Conservation (phyloP, 1,284 basidiomycete species). For the Cutaneotrichosporon arboriforme region DNA sequence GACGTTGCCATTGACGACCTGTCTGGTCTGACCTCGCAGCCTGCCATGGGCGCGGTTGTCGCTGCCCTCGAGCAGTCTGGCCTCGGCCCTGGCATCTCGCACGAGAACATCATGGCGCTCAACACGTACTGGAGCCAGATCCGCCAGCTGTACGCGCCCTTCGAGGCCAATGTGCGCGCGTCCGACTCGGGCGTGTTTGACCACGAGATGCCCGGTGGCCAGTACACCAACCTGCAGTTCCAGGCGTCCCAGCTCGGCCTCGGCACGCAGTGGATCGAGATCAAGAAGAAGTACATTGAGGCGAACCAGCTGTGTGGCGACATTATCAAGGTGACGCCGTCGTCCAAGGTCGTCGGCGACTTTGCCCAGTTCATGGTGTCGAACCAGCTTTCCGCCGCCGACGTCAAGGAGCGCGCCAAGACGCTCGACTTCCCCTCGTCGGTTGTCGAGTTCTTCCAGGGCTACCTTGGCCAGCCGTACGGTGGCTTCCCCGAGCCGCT, state of each 20-base stretch:
- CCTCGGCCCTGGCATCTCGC: conserved; percentile 93
- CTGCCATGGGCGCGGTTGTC: conserved; percentile 95
- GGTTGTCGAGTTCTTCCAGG: conserved; percentile 95
- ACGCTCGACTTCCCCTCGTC: conserved; percentile 96
- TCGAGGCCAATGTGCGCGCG: conserved; percentile 96
- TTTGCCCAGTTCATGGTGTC: conserved; percentile 99
- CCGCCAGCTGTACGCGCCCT: conserved; percentile 89
- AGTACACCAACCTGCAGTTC: conserved; percentile 96
- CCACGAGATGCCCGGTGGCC: conserved; percentile 96
- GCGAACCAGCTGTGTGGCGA: conserved; percentile 95
- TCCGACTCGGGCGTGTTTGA: conserved; percentile 97
- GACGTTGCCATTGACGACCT: conserved; percentile 99
- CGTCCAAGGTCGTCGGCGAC: conserved; percentile 98
- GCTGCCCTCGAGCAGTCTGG: conserved; percentile 91
- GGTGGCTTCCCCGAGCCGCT: conserved; percentile 98
- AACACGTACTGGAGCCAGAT: conserved; percentile 99
- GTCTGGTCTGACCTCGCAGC: conserved; percentile 97
- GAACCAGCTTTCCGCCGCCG: conserved; percentile 79
- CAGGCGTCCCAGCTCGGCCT: conserved; percentile 96
- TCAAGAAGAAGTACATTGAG: conserved; percentile 98
- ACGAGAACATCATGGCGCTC: conserved; percentile 94
- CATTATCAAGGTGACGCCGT: conserved; percentile 98
- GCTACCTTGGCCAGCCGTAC: conserved; percentile 91
- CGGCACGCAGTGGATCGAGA: conserved; percentile 95
- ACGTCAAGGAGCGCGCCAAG: conserved; percentile 79